Conservation (phyloP, 1,139 yeast genomes). For the Yamadazyma taylorii region DNA sequence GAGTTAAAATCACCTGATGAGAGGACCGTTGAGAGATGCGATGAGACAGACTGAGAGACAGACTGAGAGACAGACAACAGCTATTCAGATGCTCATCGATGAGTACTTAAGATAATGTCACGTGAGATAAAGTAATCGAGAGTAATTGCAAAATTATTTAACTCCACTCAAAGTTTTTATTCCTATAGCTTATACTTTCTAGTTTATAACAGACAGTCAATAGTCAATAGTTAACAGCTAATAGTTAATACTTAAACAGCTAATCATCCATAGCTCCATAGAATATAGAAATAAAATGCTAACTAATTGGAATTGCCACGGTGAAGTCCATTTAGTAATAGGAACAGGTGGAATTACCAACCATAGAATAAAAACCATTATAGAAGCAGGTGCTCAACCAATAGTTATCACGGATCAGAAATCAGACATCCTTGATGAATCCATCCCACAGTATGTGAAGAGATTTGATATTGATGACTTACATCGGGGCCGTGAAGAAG, state of each 20-base stretch:
- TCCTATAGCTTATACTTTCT: too few species aligned
- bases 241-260: too few species aligned
- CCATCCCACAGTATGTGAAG: slow-evolving; percentile 32
- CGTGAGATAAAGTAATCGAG: slow-evolving; percentile 3
- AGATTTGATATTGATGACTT: slow-evolving; percentile 38
- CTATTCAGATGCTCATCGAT: slow-evolving; percentile 1
- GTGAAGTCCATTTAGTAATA: slow-evolving; percentile 65
- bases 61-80: too few species aligned
- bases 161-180: too few species aligned
- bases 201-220: too few species aligned
- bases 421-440: slow-evolving; percentile 15
- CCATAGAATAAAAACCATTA: slow-evolving; percentile 50
- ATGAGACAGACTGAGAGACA: too few species aligned
- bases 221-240: too few species aligned
- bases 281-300: too few species aligned
- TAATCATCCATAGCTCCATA: too few species aligned
- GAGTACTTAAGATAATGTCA: not conserved
- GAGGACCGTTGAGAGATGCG: too few species aligned
- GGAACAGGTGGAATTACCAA: slow-evolving; percentile 45
- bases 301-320: slow-evolving; percentile 38
- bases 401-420: slow-evolving; percentile 39
- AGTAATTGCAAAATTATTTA: not conserved
- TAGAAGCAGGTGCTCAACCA: slow-evolving; percentile 60
- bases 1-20: slow-evolving; percentile 1
- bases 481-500: slow-evolving; percentile 62